Percentiles rank a stretch among this genome's conserved stretches.
Evolutionary conservation across 768 basidiomycete species (phyloP).

Genomic region (Clavaria fumosa): DNA sequence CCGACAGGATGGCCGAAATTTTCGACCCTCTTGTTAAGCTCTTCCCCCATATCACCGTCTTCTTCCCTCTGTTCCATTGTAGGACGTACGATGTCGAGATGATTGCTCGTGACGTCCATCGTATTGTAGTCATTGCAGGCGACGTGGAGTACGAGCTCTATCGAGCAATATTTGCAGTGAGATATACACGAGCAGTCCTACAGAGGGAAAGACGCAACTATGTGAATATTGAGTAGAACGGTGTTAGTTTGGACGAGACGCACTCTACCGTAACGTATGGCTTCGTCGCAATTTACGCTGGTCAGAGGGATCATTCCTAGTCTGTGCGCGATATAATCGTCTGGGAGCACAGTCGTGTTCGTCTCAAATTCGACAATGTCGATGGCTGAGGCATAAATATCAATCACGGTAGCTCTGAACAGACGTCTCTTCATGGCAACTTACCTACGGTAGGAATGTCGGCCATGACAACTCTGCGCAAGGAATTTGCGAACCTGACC

Average conservation of each 20-base stretch:
- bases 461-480: conserved; percentile 89
- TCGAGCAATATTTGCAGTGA: conserved; percentile 75
- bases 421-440: conserved; percentile 15
- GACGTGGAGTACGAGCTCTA: conserved; percentile 67
- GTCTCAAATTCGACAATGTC: conserved; percentile 88
- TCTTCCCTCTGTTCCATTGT: conserved; percentile 18
- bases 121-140: conserved; percentile 56
- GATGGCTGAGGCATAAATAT: conserved; percentile 46
- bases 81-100: conserved; percentile 46
- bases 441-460: conserved; percentile 91
- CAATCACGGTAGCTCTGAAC: background rate
- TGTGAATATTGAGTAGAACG: too few species aligned
- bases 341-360: conserved; percentile 87
- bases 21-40: conserved; percentile 56
- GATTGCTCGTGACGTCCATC: conserved; percentile 76
- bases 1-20: conserved; percentile 75
- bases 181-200: conserved; percentile 88
- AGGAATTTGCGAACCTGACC: conserved; percentile 72
- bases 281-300: conserved; percentile 79
- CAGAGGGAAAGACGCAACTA: too few species aligned
- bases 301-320: conserved; percentile 87
- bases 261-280: conserved; percentile 65
- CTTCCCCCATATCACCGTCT: conserved; percentile 40
- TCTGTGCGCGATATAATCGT: conserved; percentile 95
- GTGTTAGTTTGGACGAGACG: conserved; percentile 15